Conservation (phyloP, 441 rosid genomes). For the Erodium texanum region DNA sequence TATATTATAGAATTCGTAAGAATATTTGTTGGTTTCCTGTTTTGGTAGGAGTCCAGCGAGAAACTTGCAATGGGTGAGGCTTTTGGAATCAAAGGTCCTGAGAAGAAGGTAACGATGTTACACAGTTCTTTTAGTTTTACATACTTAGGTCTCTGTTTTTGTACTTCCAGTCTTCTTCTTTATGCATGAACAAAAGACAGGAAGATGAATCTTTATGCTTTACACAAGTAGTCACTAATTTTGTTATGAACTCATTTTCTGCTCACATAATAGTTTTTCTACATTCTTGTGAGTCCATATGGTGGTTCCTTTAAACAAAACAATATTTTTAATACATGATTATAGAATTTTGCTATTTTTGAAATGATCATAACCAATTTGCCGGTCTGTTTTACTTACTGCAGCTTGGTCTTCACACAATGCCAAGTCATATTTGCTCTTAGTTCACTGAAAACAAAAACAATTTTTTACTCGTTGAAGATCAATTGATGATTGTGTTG, state of each 20-base stretch:
- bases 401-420: too few species aligned
- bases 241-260: neutral
- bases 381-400: too few species aligned
- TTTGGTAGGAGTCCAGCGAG: constrained; percentile 68
- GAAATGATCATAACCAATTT: neutral
- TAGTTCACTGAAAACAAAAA: too few species aligned
- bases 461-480: neutral
- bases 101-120: constrained; percentile 51
- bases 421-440: too few species aligned
- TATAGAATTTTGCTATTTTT: too few species aligned
- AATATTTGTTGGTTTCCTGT: constrained; percentile 12
- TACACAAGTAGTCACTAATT: too few species aligned
- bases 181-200: neutral
- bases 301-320: too few species aligned
- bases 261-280: neutral
- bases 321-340: too few species aligned
- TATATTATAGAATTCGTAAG: neutral
- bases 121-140: neutral
- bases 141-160: neutral
- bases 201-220: neutral
- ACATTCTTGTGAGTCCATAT: neutral
- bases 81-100: constrained; percentile 83
- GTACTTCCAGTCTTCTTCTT: neutral
- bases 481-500: neutral
- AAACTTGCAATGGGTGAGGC: constrained; percentile 93